Base-by-base conservation (phyloP, 129 eudicot genomes). In the Flaveria robusta region DNA sequence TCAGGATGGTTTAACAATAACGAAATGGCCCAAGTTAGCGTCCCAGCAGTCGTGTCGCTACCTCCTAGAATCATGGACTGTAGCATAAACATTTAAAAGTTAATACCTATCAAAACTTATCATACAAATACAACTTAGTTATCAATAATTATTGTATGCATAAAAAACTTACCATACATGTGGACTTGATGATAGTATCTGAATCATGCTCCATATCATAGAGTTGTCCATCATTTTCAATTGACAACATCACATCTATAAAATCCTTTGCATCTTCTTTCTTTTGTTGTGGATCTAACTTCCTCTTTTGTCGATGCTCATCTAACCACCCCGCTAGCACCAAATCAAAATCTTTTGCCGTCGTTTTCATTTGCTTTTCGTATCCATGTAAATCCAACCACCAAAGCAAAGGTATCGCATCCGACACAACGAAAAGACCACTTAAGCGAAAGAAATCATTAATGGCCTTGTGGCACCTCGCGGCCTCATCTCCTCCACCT, bases 361-460 rank as follows among this genome's bases (percentile, higher is more conserved):
- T 71, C 66, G 11, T 60, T 47, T 82, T 82, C 85, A 82, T 82
- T 41, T 72, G 65, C 34, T 82, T 82, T 74, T 60, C 78, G 19
- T 82, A n/a, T 7, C 85, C 82, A 4, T 75, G 63, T 3, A 82
- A 23, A 71, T 82, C 85, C 78, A 82, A 70, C 78, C 82, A 77
- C 70, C 82, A 27, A 29, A 82, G 39, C 26, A 20, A 76, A 7
- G 85, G 85, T 11, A 82, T 22, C 3, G 54, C 81, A 15, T 82
- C 85, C 2, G 78, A 72, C 13, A 76, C 68, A 59, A 70, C 78
- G 10, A 76, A 70, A 2, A 39, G 24, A 3, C 85, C 85, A 49
- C 65, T 27, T 62, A 82, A 60, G 0, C 70, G 69, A 71, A 82
- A 64, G 70, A 82, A 76, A 24, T 63, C 65, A 23, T 13, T 37